phyloP scores from a whole-genome alignment of 257 asterid genomes.

The Ehretia macrophylla region DNA sequence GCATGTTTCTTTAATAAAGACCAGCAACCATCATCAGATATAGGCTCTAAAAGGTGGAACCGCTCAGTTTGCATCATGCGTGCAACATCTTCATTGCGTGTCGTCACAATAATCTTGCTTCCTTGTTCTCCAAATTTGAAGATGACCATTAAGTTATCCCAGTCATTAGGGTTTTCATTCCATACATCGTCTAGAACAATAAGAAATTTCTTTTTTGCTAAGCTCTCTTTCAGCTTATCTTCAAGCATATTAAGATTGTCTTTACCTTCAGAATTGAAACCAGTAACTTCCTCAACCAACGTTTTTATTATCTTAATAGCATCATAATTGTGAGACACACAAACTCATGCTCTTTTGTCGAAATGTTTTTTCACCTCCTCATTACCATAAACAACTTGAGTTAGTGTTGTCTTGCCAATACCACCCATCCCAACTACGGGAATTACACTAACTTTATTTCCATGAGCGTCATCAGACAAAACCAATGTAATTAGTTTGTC shows the following conservation, averaged over 20 bases:
- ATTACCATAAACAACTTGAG: no score
- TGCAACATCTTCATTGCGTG: slow-evolving; percentile 43
- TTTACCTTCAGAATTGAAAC: no score
- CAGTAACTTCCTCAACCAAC: no score
- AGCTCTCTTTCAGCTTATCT: slow-evolving; percentile 35
- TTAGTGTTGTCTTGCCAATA: no score
- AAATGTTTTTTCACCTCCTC: no score
- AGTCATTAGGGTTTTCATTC: no score
- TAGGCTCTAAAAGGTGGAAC: not conserved
- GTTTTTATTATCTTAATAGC: no score
- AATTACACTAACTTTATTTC: not conserved
- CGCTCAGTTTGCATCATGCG: slow-evolving; percentile 22
- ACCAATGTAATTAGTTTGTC: slow-evolving; percentile 4
- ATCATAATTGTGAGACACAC: no score
- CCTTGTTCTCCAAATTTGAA: no score
- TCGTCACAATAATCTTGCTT: no score
- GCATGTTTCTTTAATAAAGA: slow-evolving; percentile 7
- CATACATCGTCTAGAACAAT: slow-evolving; percentile 56
- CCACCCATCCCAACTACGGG: slow-evolving; percentile 22
- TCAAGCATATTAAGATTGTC: slow-evolving; percentile 33
- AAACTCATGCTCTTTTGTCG: no score
- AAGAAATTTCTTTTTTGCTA: slow-evolving; percentile 40
- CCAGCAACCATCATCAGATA: not conserved
- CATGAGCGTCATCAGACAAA: not conserved
- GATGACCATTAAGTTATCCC: no score